These are phyloP conservation scores for Camellia lanceoleosa DNA, from an alignment of 148 eudicot species.

Conservation along the genomic window DNA sequence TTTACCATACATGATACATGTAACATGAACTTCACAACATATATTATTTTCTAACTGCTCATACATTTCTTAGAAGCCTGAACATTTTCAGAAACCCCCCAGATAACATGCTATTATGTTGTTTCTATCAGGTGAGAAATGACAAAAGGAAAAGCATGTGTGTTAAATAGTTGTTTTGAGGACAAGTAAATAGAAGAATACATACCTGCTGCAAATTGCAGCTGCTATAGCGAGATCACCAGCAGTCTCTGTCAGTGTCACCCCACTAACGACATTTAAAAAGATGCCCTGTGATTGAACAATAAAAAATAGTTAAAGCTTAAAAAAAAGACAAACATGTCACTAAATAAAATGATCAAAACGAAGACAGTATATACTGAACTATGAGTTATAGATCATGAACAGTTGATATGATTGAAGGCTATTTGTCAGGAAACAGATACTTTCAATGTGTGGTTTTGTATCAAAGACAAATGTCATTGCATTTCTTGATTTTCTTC, in stretches of 20 bases:
- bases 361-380: not conserved
- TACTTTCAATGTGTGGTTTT: not conserved
- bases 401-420: not conserved
- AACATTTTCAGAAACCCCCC: not conserved
- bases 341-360: not conserved
- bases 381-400: not conserved
- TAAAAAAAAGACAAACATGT: not conserved
- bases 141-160: not conserved
- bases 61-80: not conserved
- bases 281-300: slow-evolving; percentile 49
- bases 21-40: not conserved
- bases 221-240: slow-evolving; percentile 98
- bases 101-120: not conserved
- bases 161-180: not conserved
- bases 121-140: not conserved
- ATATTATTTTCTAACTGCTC: not conserved
- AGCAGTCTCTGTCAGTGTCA: slow-evolving; percentile 67
- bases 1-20: not conserved
- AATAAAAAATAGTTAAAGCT: slow-evolving; percentile 11
- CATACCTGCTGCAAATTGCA: slow-evolving; percentile 97
- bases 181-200: slow-evolving; percentile 15
- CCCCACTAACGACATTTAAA: slow-evolving; percentile 78
- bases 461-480: not conserved
- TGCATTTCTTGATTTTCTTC: not conserved
- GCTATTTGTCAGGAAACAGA: not conserved